These are phyloP conservation scores for Alloteropsis semialata DNA, from an alignment of 176 grass and related monocot genomes.

Conservation along the genomic window DNA sequence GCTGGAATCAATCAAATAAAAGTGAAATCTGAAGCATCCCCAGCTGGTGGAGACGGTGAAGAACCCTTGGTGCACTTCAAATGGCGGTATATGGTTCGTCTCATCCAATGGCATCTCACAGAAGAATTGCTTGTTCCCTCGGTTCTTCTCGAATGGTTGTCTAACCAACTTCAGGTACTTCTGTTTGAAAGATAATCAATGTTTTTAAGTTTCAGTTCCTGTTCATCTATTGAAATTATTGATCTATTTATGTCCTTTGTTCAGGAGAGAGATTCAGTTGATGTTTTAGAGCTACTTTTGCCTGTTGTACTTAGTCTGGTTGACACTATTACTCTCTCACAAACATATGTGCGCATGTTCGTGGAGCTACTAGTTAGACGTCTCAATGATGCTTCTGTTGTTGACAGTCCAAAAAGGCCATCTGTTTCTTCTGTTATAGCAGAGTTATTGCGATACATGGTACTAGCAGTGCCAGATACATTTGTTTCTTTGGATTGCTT, in stretches of 20 bases:
- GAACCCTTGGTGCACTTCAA: constrained; percentile 73
- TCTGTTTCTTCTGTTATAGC: constrained; percentile 63
- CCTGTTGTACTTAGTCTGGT: constrained; percentile 67
- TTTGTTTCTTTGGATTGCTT: constrained; percentile 99
- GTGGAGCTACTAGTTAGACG: constrained; percentile 68
- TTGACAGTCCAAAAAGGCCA: constrained; percentile 55
- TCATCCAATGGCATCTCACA: constrained; percentile 89
- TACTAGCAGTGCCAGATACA: constrained; percentile 83
- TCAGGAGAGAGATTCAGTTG: constrained; percentile 84
- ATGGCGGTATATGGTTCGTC: constrained; percentile 91
- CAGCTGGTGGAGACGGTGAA: constrained; percentile 52
- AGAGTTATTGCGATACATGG: constrained; percentile 83
- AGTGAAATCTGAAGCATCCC: constrained; percentile 55
- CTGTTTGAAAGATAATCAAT: background rate
- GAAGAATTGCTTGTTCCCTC: constrained; percentile 84
- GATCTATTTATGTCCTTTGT: constrained; percentile 31
- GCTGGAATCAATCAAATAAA: constrained; percentile 48
- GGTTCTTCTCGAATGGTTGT: constrained; percentile 71
- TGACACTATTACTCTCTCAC: constrained; percentile 78
- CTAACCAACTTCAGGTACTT: constrained; percentile 80
- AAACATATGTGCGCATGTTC: constrained; percentile 77
- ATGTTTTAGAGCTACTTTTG: constrained; percentile 90
- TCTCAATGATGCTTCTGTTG: constrained; percentile 55
- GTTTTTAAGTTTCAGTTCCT: constrained; percentile 23
- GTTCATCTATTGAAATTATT: constrained; percentile 10